Base-by-base conservation (phyloP, 2,329 filamentous ascomycete genomes). In the Chrysosporium keratinophilum region DNA sequence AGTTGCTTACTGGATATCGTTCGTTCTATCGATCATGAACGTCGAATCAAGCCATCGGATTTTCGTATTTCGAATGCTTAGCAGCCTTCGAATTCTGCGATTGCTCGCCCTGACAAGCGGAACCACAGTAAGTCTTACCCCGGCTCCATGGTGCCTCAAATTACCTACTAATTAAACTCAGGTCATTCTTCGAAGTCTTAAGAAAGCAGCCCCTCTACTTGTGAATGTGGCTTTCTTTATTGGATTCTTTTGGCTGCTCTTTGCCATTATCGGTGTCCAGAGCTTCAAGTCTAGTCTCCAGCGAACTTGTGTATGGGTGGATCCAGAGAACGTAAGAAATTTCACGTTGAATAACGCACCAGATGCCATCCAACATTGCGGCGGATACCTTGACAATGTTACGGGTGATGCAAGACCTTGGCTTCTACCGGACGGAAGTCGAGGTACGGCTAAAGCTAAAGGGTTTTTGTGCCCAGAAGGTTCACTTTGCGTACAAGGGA, bases 221-320 rank as follows among this genome's bases (percentile, higher is more conserved):
- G 81, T 96, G 23, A 88, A 95, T 58, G 90, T 98, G 33, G 90
- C 88, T 1, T 96, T 98, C 65, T 76, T 98, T 19, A 89, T 98
- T 60, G 80, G 87, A 12, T 98, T 98, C 71, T 98, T 98, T 71
- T 98, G 93, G 93, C 78, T 98, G 41, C 74, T 97, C 10, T 98
- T 98, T 71, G 93, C 89, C 37, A 96, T 98, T 58, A 84, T 98
- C 55, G 94, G 93, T 5, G 86, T 98, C 19, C 94, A 98, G 67
- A 95, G 87, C 70, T 98, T 98, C 74, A 91, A 91, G 70, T 84
- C 85, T 7, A 91, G 87, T 67, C 70, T 91, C 20, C 81, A 80
- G 60, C 84, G 87, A 46, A 83, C 82, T 58, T 93, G 87, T 65
- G 82, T 88, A 31, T 93, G 86, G 86, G 70, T 85, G 49, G 83